A percentile compares a stretch with the other conserved stretches of the same genome.
These are phyloP conservation scores for Solanum rostratum DNA, from an alignment of 257 asterid species.

Conservation along the genomic window DNA sequence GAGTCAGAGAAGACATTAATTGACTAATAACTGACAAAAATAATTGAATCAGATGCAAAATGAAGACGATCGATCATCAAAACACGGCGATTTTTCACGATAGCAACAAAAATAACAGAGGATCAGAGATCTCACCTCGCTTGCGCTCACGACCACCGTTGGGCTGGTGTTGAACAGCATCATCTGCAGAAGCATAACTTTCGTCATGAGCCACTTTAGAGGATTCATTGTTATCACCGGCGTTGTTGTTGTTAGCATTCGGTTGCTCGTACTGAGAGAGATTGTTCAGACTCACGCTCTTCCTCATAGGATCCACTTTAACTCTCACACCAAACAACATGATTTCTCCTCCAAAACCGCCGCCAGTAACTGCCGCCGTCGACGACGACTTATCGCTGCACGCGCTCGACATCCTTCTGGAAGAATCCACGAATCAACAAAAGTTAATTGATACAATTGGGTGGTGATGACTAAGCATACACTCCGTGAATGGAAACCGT, in stretches of 20 bases:
- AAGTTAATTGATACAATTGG: background rate
- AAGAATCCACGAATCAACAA: background rate
- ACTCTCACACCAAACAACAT: slow-evolving; percentile 14
- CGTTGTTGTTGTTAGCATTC: background rate
- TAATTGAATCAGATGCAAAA: background rate
- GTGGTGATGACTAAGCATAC: background rate
- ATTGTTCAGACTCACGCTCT: slow-evolving; percentile 8
- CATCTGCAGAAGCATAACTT: background rate
- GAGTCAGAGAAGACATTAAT: background rate
- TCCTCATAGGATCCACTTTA: slow-evolving; percentile 13
- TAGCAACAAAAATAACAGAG: background rate
- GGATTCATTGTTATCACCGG: background rate
- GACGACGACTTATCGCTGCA: background rate
- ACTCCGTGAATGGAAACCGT: background rate
- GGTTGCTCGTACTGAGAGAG: slow-evolving; percentile 10
- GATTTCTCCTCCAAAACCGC: background rate
- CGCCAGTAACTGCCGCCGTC: background rate
- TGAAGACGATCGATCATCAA: background rate
- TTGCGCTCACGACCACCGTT: slow-evolving; percentile 64
- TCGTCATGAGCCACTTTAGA: background rate
- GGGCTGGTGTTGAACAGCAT: slow-evolving; percentile 27
- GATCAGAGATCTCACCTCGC: slow-evolving; percentile 62
- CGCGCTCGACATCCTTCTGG: background rate
- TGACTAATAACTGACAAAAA: background rate
- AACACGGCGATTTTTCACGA: background rate